These are phyloP conservation scores for Chrysochromulina tobinii DNA, from an alignment of 78 protist genomes.

Conservation along the genomic window DNA sequence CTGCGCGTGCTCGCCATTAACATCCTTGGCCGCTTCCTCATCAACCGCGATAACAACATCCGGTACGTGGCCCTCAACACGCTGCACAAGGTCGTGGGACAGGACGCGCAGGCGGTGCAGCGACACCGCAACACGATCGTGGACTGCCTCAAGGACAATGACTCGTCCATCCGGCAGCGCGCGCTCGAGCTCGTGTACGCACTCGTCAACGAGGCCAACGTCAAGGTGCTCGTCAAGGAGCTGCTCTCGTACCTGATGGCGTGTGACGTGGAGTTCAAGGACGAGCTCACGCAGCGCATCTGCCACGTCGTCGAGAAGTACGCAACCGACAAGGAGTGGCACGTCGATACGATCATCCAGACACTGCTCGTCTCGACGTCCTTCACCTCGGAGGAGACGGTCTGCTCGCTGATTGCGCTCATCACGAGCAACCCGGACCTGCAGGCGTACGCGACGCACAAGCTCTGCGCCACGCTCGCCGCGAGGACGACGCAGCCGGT, in stretches of 20 bases:
- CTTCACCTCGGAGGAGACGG: slow-evolving; percentile 77
- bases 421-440: slow-evolving; percentile 61
- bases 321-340: slow-evolving; percentile 93
- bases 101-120: slow-evolving; percentile 81
- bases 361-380: slow-evolving; percentile 78
- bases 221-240: slow-evolving; percentile 70
- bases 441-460: slow-evolving; percentile 73
- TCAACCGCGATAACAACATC: slow-evolving; percentile 91
- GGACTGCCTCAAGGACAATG: slow-evolving; percentile 96
- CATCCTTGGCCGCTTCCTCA: slow-evolving; percentile 92
- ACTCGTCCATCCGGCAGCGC: slow-evolving; percentile 93
- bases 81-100: slow-evolving; percentile 8
- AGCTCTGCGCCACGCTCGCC: slow-evolving; percentile 49
- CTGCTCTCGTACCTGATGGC: slow-evolving; percentile 69
- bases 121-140: slow-evolving; percentile 91
- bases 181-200: slow-evolving; percentile 89
- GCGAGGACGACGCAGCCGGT: slow-evolving; percentile 6
- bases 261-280: slow-evolving; percentile 78
- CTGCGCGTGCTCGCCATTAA: slow-evolving; percentile 92
- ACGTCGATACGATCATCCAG: slow-evolving; percentile 85
- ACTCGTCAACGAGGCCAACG: slow-evolving; percentile 85
- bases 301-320: slow-evolving; percentile 77
- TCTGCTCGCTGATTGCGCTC: slow-evolving; percentile 56
- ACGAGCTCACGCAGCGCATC: slow-evolving; percentile 67
- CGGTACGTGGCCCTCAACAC: slow-evolving; percentile 57